Evolutionary conservation across 106 monocot species (phyloP).

Genomic region (Acanthochlamys bracteata): DNA sequence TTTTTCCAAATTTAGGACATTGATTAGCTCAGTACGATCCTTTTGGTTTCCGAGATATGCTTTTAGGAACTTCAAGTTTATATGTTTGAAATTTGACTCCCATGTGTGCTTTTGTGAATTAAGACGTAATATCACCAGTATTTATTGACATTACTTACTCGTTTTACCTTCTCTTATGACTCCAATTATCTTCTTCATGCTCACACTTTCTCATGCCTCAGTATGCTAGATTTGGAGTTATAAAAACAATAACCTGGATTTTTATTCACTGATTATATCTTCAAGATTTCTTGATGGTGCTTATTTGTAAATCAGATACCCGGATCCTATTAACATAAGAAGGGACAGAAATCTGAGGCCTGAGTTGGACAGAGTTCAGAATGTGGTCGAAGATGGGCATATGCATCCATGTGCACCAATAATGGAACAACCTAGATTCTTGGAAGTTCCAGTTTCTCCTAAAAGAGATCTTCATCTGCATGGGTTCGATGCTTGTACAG

Average conservation of each 20-base stretch:
- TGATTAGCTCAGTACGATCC: too few species aligned
- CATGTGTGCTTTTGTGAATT: too few species aligned
- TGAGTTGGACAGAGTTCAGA: conserved; percentile 20
- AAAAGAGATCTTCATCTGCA: conserved; percentile 25
- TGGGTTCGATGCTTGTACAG: conserved; percentile 15
- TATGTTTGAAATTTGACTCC: too few species aligned
- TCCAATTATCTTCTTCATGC: too few species aligned
- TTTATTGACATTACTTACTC: too few species aligned
- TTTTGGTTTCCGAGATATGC: too few species aligned
- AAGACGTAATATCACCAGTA: too few species aligned
- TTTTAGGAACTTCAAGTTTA: too few species aligned
- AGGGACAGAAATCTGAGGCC: conserved; percentile 25
- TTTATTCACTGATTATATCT: neutral
- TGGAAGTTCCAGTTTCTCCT: conserved; percentile 31
- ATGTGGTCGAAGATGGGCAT: conserved; percentile 23
- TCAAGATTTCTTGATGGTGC: neutral
- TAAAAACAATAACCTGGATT: neutral
- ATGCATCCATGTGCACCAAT: conserved; percentile 19
- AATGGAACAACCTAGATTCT: conserved; percentile 23
- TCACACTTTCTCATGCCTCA: too few species aligned
- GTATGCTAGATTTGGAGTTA: too few species aligned
- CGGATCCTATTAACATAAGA: conserved; percentile 30
- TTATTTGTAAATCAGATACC: conserved; percentile 27
- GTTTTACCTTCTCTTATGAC: too few species aligned
- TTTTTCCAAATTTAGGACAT: too few species aligned